Conservation (phyloP, 371 early-diverging fungal species). For the Mucor velutinosus region DNA sequence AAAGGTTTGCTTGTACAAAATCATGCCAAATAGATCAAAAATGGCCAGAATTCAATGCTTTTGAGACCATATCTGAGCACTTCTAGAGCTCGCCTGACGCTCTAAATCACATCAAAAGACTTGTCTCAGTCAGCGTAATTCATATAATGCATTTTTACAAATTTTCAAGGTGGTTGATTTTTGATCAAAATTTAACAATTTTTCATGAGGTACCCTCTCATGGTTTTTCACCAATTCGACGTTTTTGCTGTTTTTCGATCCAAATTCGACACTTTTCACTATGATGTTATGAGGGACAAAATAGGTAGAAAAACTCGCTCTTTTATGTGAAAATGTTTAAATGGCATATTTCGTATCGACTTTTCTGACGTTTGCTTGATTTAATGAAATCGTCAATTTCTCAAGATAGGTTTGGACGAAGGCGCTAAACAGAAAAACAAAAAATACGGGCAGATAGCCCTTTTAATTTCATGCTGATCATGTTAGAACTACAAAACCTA, state of each 20-base stretch:
- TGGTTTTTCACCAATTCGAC: background rate
- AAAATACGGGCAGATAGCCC: background rate
- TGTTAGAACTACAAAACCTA: no score
- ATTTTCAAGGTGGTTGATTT: background rate
- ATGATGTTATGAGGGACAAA: background rate
- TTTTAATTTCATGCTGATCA: background rate
- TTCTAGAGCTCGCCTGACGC: background rate
- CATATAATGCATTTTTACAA: background rate
- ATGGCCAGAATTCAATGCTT: background rate
- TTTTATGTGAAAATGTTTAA: background rate
- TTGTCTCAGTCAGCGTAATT: background rate
- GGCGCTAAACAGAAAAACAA: background rate
- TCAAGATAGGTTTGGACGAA: background rate
- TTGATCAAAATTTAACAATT: background rate
- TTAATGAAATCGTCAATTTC: background rate
- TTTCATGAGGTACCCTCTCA: background rate
- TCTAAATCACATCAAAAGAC: background rate
- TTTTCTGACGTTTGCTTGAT: background rate
- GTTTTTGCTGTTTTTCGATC: background rate
- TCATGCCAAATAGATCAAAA: background rate
- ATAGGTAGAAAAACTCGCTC: background rate
- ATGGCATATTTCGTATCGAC: background rate
- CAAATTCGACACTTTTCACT: background rate
- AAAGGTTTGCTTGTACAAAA: background rate
- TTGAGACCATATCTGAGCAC: background rate